These are phyloP conservation scores for Paracorniculantispora psalliotae DNA, from an alignment of 2,329 filamentous ascomycete genomes.

Conservation along the genomic window DNA sequence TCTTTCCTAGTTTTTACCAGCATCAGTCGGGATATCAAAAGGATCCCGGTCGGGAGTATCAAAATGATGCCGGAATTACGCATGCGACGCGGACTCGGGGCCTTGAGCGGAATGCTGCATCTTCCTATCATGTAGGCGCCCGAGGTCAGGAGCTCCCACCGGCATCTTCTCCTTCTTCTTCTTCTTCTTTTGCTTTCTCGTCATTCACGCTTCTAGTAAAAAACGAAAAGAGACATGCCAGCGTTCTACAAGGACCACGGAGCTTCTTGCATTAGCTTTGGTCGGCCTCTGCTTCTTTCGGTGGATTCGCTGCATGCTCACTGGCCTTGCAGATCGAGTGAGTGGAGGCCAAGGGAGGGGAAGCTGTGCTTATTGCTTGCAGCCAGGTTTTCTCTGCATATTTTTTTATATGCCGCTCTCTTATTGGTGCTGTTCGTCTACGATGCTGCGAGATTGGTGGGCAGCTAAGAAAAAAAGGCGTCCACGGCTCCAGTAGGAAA, in stretches of 20 bases:
- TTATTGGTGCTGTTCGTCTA: constrained; percentile 5
- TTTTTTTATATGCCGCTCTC: not conserved
- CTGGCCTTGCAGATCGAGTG: not conserved
- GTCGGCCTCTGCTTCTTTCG: not conserved
- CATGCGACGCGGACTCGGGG: no score
- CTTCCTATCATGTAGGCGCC: no score
- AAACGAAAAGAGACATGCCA: not conserved
- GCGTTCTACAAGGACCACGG: not conserved
- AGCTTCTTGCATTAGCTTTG: not conserved
- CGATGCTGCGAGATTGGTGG: constrained; percentile 4
- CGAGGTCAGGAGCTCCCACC: no score
- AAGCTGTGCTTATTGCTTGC: not conserved
- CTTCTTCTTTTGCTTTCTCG: not conserved
- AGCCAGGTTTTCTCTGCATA: not conserved
- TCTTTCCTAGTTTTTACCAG: not conserved
- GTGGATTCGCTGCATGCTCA: not conserved
- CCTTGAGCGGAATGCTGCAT: no score
- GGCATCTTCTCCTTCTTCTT: not conserved
- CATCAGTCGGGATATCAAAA: no score
- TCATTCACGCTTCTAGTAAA: not conserved
- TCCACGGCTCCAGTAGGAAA: not conserved
- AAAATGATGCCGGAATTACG: no score
- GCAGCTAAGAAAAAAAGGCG: not conserved
- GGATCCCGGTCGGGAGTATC: no score
- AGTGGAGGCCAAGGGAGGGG: not conserved